Percentiles rank a stretch among this genome's conserved stretches.
phyloP scores from a whole-genome alignment of 78 protist genomes.

The Polysphondylium violaceum region DNA sequence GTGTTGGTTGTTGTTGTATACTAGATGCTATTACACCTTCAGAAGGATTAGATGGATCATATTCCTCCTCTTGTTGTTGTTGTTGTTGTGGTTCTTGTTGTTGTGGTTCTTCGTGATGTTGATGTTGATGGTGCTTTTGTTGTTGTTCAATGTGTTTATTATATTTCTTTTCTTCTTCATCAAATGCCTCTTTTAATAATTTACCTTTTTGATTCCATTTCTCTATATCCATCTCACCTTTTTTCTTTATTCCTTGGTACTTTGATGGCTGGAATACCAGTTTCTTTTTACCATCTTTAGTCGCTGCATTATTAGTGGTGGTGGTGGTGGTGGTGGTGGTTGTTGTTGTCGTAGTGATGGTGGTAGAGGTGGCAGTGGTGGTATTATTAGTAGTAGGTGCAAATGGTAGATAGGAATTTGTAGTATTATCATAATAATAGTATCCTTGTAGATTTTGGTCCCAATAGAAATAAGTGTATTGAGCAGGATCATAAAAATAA shows the following conservation, averaged over 20 bases:
- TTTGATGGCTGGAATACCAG: conserved; percentile 1
- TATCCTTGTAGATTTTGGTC: conserved; percentile 21
- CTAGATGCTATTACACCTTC: too few species aligned
- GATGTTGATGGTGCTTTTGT: background rate
- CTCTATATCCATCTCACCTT: conserved; percentile 40
- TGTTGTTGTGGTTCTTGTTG: background rate
- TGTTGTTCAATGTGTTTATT: background rate
- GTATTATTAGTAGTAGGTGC: background rate
- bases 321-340: background rate
- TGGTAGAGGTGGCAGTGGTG: background rate
- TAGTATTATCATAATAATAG: conserved; percentile 17
- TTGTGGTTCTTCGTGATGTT: conserved; percentile 11
- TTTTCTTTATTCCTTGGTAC: conserved; percentile 1
- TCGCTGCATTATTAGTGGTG: background rate
- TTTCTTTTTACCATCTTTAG: conserved; percentile 1
- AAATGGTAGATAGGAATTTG: conserved; percentile 36
- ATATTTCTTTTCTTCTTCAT: conserved; percentile 7
- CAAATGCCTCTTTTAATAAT: conserved; percentile 5
- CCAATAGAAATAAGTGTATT: conserved; percentile 34
- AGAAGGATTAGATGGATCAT: conserved; percentile 20
- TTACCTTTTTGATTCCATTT: conserved; percentile 73
- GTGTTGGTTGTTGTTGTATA: conserved; percentile 21
- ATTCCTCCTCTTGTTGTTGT: background rate
- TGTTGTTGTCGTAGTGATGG: background rate
- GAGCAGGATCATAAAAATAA: conserved; percentile 20